Base-by-base conservation (phyloP, 2,329 filamentous ascomycete species). In the Trichoderma simmonsii region DNA sequence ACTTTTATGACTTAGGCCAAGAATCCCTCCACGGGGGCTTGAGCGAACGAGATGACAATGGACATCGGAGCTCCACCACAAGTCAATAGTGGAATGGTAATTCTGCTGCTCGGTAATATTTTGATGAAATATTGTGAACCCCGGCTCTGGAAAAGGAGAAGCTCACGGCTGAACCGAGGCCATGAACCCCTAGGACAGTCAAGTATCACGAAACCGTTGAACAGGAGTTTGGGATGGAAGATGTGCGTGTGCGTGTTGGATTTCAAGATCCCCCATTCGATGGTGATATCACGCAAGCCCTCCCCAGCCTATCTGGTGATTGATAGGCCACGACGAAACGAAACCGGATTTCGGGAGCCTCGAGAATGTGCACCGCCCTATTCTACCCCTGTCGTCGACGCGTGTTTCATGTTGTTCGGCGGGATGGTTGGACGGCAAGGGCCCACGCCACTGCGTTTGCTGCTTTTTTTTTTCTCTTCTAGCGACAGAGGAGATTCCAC, bases 1-100 rank as follows among this genome's bases (percentile, higher is more conserved):
- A 70, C 57, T 62, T 62, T 70, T 70, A 70, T 70, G 67, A 70
- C 57, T 62, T 70, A 39, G 30, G 67, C 67, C 67, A 70, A 70
- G 67, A 62, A 59, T 32, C n/a, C 43, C 39, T 70, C 67, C 67
- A 70, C 34, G 56, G 67, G 62, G 67, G 67, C 26, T 14, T 21
- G 39, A 54, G 39, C 39, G 39, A 70, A 62, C 67, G 67, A 70
- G 67, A 70, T 70, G 67, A 70, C 67, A 62, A 62, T 54, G 39
- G 26, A 54, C 48, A 70, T 48, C n/a, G n/a, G 15, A 34, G 67
- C 67, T 70, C 67, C 67, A 70, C 67, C 34, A 18, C n/a, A 15
- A 32, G 66, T 30, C 32, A 57, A 61, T 54, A 70, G 57, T 43
- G 57, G 56, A 51, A 70, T 61, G 67, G 30, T 8, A 70, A 36